A percentile compares a stretch with the other conserved stretches of the same genome.
These are phyloP conservation scores for Dioscorea zingiberensis DNA, from an alignment of 106 monocot genomes.

Conservation along the genomic window DNA sequence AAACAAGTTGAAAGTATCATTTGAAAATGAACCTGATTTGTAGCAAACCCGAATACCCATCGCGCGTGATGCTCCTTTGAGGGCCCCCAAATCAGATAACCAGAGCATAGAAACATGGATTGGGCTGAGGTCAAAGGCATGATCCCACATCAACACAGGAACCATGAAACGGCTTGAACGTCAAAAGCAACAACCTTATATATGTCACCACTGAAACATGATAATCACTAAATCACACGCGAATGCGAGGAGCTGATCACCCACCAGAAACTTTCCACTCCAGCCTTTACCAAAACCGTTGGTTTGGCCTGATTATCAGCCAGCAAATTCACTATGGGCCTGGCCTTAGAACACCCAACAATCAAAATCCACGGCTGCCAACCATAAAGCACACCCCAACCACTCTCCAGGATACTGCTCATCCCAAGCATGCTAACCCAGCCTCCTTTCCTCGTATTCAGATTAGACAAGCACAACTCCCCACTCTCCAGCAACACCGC, in stretches of 20 bases:
- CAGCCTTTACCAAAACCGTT: conserved; percentile 23
- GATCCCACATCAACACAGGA: conserved; percentile 54
- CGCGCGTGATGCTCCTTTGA: conserved; percentile 30
- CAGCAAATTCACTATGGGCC: conserved; percentile 44
- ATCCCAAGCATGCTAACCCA: conserved; percentile 25
- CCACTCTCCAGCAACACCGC: conserved; percentile 63
- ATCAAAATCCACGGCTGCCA: conserved; percentile 56
- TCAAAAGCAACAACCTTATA: conserved; percentile 40
- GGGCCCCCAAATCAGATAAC: conserved; percentile 49
- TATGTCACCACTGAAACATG: conserved; percentile 33
- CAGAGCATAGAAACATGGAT: conserved; percentile 31
- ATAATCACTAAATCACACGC: conserved; percentile 23
- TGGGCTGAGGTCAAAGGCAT: conserved; percentile 37
- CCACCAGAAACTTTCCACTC: conserved; percentile 11
- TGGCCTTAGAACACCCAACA: conserved; percentile 21
- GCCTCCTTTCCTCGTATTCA: conserved; percentile 23
- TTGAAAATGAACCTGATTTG: conserved; percentile 76
- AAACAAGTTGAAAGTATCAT: conserved; percentile 49
- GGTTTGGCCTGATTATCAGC: conserved; percentile 3
- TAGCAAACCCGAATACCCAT: conserved; percentile 46
- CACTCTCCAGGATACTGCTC: conserved; percentile 22
- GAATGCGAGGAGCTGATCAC: conserved; percentile 34
- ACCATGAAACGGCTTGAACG: conserved; percentile 20
- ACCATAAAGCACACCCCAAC: conserved; percentile 66
- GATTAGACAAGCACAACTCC: conserved; percentile 52